A percentile compares a stretch with the other conserved stretches of the same genome.
phyloP scores from a whole-genome alignment of 371 early-diverging fungal species.

The Mortierella sp. region DNA sequence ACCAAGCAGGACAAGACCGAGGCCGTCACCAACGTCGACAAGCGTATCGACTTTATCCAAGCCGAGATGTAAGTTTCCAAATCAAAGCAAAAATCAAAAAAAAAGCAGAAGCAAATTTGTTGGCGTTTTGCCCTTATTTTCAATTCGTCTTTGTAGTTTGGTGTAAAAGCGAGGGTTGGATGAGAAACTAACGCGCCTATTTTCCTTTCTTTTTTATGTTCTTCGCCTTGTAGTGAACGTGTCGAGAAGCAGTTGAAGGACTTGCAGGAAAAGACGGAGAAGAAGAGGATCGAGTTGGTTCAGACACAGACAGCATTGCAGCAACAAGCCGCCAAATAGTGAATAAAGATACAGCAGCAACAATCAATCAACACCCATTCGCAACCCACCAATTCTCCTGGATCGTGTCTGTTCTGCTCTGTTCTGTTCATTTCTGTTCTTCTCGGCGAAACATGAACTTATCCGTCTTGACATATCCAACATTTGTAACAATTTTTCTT shows the following conservation, averaged over 20 bases:
- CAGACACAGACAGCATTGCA: constrained; percentile 65
- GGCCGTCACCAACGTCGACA: constrained; percentile 90
- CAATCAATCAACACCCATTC: neutral
- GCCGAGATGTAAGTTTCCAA: constrained; percentile 89
- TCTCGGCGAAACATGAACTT: no score
- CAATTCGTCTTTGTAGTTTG: neutral
- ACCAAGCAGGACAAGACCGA: constrained; percentile 93
- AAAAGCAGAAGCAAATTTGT: no score
- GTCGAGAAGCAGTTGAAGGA: constrained; percentile 86
- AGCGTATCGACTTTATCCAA: constrained; percentile 92
- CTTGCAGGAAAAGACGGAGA: constrained; percentile 83
- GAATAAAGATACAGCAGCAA: constrained; percentile 5
- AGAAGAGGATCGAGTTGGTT: constrained; percentile 80
- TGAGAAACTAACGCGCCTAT: neutral
- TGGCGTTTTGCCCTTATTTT: no score
- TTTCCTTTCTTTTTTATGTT: neutral
- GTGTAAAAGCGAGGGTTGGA: neutral
- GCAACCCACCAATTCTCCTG: neutral
- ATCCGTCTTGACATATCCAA: no score
- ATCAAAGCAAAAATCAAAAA: no score
- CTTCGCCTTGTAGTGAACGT: constrained; percentile 71
- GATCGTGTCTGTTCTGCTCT: neutral
- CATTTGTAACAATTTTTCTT: no score
- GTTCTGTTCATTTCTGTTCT: no score
- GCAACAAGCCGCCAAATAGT: constrained; percentile 36